Conservation (phyloP, 1,284 basidiomycete genomes). For the Cystobasidium sp. region DNA sequence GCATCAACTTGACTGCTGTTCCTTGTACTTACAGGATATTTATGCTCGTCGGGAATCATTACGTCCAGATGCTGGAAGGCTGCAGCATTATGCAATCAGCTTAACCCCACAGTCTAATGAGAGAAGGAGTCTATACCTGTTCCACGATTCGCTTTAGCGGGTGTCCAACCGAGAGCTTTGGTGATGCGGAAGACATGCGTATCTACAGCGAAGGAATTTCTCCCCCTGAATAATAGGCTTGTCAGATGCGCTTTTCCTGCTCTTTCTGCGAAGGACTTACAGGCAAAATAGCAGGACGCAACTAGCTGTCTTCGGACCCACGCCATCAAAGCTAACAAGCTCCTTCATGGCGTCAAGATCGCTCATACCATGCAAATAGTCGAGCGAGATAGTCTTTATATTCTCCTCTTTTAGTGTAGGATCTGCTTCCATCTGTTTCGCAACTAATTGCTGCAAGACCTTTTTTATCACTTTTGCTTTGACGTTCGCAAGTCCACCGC, state of each 20-base stretch:
- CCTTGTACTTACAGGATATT: conserved; percentile 33
- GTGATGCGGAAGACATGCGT: conserved; percentile 73
- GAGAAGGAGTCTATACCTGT: conserved; percentile 50
- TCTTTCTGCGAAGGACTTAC: not conserved
- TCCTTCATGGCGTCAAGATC: conserved; percentile 72
- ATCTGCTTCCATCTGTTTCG: conserved; percentile 57
- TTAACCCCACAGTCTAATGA: too few relatives aligned
- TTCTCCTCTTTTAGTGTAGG: conserved; percentile 20
- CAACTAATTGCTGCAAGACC: conserved; percentile 63
- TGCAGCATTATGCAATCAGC: too few relatives aligned
- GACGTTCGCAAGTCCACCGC: conserved; percentile 73
- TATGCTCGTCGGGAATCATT: conserved; percentile 49
- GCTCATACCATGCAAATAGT: conserved; percentile 47
- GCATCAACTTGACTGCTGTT: not conserved
- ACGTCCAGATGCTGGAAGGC: conserved; percentile 73
- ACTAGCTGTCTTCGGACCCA: conserved; percentile 77
- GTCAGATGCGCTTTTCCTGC: not conserved
- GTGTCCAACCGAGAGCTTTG: conserved; percentile 72
- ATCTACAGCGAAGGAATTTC: conserved; percentile 76
- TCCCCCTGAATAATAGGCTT: conserved; percentile 54
- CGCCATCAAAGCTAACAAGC: conserved; percentile 69
- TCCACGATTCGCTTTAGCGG: conserved; percentile 67
- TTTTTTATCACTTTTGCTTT: conserved; percentile 72
- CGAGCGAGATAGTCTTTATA: conserved; percentile 45
- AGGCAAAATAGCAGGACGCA: conserved; percentile 79